phyloP scores from a whole-genome alignment of 2,329 filamentous ascomycete species.

The Fusarium sterilihyphosum region DNA sequence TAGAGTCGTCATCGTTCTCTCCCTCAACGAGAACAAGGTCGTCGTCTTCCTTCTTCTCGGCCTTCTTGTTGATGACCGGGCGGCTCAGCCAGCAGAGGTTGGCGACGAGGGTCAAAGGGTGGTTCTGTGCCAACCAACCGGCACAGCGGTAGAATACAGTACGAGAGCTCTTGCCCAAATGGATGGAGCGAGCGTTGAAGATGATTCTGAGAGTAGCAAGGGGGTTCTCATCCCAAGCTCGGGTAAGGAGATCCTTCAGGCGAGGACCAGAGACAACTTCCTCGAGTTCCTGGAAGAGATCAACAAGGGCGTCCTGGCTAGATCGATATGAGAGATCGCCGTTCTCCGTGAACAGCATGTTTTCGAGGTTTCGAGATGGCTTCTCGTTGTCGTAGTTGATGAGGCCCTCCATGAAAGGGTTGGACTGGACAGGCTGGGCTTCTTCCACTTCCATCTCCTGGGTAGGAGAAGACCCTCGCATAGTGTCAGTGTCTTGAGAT shows the following conservation, averaged over 20 bases:
- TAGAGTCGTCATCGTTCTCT: constrained; percentile 49
- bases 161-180: constrained; percentile 64
- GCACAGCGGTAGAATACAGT: constrained; percentile 61
- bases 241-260: constrained; percentile 54
- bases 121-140: constrained; percentile 65
- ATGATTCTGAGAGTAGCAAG: constrained; percentile 65
- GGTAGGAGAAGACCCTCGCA: background rate
- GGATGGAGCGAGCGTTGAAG: constrained; percentile 69
- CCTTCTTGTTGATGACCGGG: constrained; percentile 65
- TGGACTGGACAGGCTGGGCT: background rate
- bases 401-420: constrained; percentile 51
- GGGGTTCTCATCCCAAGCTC: constrained; percentile 61
- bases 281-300: constrained; percentile 65
- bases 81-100: constrained; percentile 67
- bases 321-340: constrained; percentile 59
- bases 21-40: constrained; percentile 48
- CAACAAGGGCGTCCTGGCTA: constrained; percentile 57
- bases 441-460: background rate
- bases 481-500: background rate
- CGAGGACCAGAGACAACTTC: constrained; percentile 49
- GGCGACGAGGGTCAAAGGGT: constrained; percentile 62
- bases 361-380: constrained; percentile 42
- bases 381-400: constrained; percentile 31
- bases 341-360: constrained; percentile 64
- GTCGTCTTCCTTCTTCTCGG: constrained; percentile 49